phyloP scores from a whole-genome alignment of 1,139 yeast genomes.

The Debaryomyces sp. region DNA sequence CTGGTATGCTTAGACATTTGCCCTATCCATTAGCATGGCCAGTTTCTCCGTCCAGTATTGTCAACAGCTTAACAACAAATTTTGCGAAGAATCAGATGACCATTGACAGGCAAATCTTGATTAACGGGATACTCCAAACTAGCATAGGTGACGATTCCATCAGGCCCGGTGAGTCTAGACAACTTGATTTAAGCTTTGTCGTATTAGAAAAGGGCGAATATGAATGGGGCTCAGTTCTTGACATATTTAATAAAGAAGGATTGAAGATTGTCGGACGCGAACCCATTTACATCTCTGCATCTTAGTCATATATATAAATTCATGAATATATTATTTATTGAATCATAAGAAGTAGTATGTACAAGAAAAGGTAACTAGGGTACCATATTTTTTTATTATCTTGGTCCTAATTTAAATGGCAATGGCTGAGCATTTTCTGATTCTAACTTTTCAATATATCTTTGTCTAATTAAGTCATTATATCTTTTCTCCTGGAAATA shows the following conservation, averaged over 20 bases:
- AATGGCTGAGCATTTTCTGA: conserved; percentile 52
- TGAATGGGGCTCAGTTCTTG: conserved; percentile 78
- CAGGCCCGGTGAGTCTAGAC: conserved; percentile 41
- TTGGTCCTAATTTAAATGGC: conserved; percentile 45
- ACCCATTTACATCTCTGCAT: conserved; percentile 36
- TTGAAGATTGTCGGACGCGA: conserved; percentile 31
- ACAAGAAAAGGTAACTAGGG: conserved; percentile 5
- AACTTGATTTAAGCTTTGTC: conserved; percentile 55
- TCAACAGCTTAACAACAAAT: conserved; percentile 13
- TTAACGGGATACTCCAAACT: conserved; percentile 68
- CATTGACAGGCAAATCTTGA: conserved; percentile 55
- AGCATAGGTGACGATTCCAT: conserved; percentile 44
- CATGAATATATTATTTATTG: conserved; percentile 2
- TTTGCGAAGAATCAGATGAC: conserved; percentile 24
- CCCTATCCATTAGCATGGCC: conserved; percentile 47
- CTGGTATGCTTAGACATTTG: conserved; percentile 67
- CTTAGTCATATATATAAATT: conserved; percentile 12
- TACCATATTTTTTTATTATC: conserved; percentile 13
- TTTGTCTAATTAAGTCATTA: conserved; percentile 43
- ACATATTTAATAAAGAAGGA: conserved; percentile 34
- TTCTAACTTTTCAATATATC: conserved; percentile 46
- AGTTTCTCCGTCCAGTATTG: conserved; percentile 13
- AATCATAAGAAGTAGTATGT: conserved; percentile 6
- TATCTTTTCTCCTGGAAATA: conserved; percentile 52
- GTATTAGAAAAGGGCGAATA: conserved; percentile 72